These are phyloP conservation scores for Nothopassalora personata DNA, from an alignment of 2,329 filamentous ascomycete genomes.

Conservation along the genomic window DNA sequence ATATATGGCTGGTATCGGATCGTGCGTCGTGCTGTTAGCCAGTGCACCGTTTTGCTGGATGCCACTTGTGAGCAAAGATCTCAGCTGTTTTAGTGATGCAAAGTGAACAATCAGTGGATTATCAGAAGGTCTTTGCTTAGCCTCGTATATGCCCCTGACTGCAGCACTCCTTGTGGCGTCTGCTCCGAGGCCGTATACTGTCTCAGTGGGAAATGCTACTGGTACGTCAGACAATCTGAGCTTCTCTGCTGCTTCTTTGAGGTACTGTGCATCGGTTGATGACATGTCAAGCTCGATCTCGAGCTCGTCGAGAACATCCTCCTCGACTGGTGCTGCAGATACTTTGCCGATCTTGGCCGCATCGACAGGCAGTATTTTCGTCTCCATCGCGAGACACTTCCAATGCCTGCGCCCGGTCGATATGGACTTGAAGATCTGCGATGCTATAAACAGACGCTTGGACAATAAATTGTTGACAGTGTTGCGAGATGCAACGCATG, in stretches of 20 bases:
- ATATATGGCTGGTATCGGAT: slow-evolving; percentile 69
- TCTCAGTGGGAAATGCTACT: slow-evolving; percentile 95
- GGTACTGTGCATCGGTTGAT: slow-evolving; percentile 45
- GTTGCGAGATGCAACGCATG: neutral
- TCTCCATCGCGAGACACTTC: slow-evolving; percentile 24
- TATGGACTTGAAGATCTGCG: neutral
- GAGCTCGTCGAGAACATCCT: slow-evolving; percentile 35
- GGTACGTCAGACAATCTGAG: slow-evolving; percentile 64
- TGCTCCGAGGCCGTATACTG: slow-evolving; percentile 93
- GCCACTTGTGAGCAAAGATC: slow-evolving; percentile 51
- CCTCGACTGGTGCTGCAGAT: slow-evolving; percentile 22
- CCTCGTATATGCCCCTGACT: slow-evolving; percentile 85
- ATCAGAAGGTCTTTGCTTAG: slow-evolving; percentile 85
- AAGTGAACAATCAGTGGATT: slow-evolving; percentile 95
- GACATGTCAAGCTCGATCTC: slow-evolving; percentile 25
- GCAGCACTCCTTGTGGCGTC: slow-evolving; percentile 82
- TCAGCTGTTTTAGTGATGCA: slow-evolving; percentile 71
- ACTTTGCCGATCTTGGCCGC: slow-evolving; percentile 37
- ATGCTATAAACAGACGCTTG: neutral
- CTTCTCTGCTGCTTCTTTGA: slow-evolving; percentile 61
- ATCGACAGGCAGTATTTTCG: slow-evolving; percentile 38
- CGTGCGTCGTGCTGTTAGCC: slow-evolving; percentile 18
- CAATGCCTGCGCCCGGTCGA: neutral
- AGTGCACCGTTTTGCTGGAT: slow-evolving; percentile 6
- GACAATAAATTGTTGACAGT: neutral